Evolutionary conservation across 2,329 filamentous ascomycete genomes (phyloP).

Genomic region (Fusarium heterosporum): DNA sequence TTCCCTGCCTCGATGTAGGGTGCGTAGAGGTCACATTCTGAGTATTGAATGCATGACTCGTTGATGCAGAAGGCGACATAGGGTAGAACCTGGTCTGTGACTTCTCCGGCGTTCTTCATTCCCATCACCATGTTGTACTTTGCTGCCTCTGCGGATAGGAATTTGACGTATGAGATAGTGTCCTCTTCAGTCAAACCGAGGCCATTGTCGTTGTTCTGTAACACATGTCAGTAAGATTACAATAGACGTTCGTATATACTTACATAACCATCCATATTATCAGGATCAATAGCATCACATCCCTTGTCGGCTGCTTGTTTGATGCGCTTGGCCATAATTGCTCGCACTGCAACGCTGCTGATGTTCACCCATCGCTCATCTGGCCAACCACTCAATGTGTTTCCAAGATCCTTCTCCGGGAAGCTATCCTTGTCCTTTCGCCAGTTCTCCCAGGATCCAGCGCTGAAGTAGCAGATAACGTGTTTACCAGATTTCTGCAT

Average conservation of each 20-base stretch:
- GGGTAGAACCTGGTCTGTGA: conserved; percentile 62
- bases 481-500: conserved; percentile 68
- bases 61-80: conserved; percentile 74
- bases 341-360: conserved; percentile 65
- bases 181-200: conserved; percentile 67
- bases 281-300: conserved; percentile 76
- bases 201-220: conserved; percentile 68
- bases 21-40: conserved; percentile 68
- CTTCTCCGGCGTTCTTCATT: conserved; percentile 73
- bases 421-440: conserved; percentile 69
- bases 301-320: conserved; percentile 68
- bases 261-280: conserved; percentile 75
- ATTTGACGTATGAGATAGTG: conserved; percentile 68
- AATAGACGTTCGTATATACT: conserved; percentile 27
- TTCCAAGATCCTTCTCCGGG: conserved; percentile 66
- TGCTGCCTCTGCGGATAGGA: conserved; percentile 66
- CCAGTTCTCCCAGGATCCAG: conserved; percentile 74
- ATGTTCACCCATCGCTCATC: conserved; percentile 75
- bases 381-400: conserved; percentile 69
- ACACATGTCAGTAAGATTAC: fast-evolving
- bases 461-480: conserved; percentile 81
- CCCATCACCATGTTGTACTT: conserved; percentile 68
- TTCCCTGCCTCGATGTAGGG: conserved; percentile 60
- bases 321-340: conserved; percentile 72
- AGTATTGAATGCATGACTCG: conserved; percentile 72